Base-by-base conservation (phyloP, 1,284 basidiomycete genomes). In the Inonotus obliquus region DNA sequence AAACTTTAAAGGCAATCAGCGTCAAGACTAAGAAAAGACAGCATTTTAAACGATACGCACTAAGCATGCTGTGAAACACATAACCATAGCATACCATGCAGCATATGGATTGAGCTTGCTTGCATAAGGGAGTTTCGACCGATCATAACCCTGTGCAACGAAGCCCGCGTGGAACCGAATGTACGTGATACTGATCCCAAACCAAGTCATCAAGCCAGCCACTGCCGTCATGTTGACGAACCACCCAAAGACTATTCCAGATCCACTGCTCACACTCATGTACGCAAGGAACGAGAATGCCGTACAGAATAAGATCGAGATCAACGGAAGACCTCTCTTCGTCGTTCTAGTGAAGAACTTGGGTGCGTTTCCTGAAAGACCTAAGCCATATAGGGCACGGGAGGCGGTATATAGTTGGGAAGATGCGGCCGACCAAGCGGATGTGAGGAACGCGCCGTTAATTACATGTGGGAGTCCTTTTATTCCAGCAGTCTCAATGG, bases 371-470 rank as follows among this genome's bases (percentile, higher is more conserved):
- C 89, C 86, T 19, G 85, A 78, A 4, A 81, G 72, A 14, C 93
- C 85, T 61, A 97, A 78, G 44, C 90, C 89, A 71, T 95, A 94
- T 13, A 95, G 77, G 1, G 89, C 89, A 56, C 92, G 84, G 19
- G 89, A 92, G 59, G 86, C 86, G 1, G 87, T 88, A 74, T 92
- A 96, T 57, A 96, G 72, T 69, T 94, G 88, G 66, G 88, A 90
- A 41, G 86, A 90, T 1, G 89, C 91, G 4, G 94, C 92, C 5
- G 91, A 94, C 83, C 90, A 91, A 1, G 94, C 94, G 1, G 91
- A 91, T 27, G 87, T 90, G 60, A 96, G 75, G 32, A 96, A 80
- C 70, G 84, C 86, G 6, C 94, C 93, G 72, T 96, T 96, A 75
- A 95, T 92, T 66, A 94, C 83, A 57, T 82, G 83, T 2, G 91